A percentile compares a stretch with the other conserved stretches of the same genome.
Conservation (phyloP, 2,329 filamentous ascomycete genomes). For the Alternaria metachromatica region DNA sequence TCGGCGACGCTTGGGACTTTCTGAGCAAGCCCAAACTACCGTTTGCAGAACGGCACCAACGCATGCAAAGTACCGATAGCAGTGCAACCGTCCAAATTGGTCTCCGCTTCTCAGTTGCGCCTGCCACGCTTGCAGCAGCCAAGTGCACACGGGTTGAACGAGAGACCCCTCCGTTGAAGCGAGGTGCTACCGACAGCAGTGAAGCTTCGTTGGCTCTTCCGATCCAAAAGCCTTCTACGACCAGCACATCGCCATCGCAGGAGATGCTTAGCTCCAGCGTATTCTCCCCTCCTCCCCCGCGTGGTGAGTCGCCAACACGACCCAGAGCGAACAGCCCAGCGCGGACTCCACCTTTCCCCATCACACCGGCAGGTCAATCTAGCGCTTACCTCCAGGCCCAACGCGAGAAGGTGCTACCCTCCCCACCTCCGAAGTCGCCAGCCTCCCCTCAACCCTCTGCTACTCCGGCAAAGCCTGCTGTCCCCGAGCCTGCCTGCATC, state of each 20-base stretch:
- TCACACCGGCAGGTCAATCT: constrained; percentile 35
- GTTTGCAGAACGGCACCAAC: constrained; percentile 51
- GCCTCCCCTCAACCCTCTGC: constrained; percentile 11
- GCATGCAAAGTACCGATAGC: constrained; percentile 68
- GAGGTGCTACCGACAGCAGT: constrained; percentile 36
- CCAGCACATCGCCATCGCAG: constrained; percentile 13
- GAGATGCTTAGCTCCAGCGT: constrained; percentile 25
- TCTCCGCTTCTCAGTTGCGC: constrained; percentile 65
- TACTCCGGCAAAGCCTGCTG: constrained; percentile 11
- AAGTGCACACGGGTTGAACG: constrained; percentile 34
- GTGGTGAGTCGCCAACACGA: constrained; percentile 24
- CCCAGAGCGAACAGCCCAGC: constrained; percentile 24
- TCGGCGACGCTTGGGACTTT: constrained; percentile 45
- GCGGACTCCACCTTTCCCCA: constrained; percentile 33
- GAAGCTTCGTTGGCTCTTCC: constrained; percentile 38
- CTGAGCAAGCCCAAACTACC: constrained; percentile 50
- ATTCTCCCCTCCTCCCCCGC: constrained; percentile 29
- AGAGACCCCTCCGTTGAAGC: constrained; percentile 26
- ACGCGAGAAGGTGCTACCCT: constrained; percentile 44
- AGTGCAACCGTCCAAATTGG: constrained; percentile 76
- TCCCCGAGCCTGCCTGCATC: constrained; percentile 18
- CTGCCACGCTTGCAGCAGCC: constrained; percentile 45
- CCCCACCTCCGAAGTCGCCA: constrained; percentile 29
- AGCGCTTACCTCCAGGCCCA: constrained; percentile 42
- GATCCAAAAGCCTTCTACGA: constrained; percentile 36